Percentiles rank a stretch among this genome's conserved stretches.
phyloP scores from a whole-genome alignment of 2,329 filamentous ascomycete species.

The Cladosporium sphaerospermum region DNA sequence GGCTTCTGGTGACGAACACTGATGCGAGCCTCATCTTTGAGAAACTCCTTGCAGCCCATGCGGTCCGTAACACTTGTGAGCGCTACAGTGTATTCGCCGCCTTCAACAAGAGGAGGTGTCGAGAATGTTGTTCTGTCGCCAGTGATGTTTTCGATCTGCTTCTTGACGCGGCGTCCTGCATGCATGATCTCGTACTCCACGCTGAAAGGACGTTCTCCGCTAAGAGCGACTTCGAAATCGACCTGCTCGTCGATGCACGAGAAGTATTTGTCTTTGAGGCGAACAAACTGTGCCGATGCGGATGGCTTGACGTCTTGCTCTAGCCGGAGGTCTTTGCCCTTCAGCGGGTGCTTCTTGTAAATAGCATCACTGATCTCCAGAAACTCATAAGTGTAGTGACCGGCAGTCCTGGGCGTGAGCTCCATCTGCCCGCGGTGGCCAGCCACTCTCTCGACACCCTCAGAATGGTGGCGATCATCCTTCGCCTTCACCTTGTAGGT shows the following conservation, averaged over 20 bases:
- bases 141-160: constrained; percentile 59
- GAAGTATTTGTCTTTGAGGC: constrained; percentile 51
- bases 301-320: constrained; percentile 92
- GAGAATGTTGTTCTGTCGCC: constrained; percentile 61
- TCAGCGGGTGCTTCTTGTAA: constrained; percentile 62
- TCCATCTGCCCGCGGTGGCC: constrained; percentile 78
- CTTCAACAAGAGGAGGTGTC: constrained; percentile 67
- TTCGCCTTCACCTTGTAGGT: constrained; percentile 65
- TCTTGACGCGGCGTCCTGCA: constrained; percentile 73
- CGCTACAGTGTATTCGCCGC: constrained; percentile 84
- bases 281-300: constrained; percentile 67
- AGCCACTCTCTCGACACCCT: constrained; percentile 52
- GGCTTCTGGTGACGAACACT: constrained; percentile 83
- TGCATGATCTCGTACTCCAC: constrained; percentile 91
- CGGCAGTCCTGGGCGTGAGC: constrained; percentile 72
- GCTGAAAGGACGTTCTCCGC: constrained; percentile 79
- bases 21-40: constrained; percentile 81
- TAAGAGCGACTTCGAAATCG: constrained; percentile 65
- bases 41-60: constrained; percentile 75
- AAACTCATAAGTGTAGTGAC: constrained; percentile 83
- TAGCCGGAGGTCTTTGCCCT: constrained; percentile 54
- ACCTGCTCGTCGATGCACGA: constrained; percentile 80
- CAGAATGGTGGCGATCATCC: constrained; percentile 45
- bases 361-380: constrained; percentile 73
- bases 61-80: constrained; percentile 81